Base-by-base conservation (phyloP, 495 filamentous ascomycete species). In the Cudoniella acicularis region DNA sequence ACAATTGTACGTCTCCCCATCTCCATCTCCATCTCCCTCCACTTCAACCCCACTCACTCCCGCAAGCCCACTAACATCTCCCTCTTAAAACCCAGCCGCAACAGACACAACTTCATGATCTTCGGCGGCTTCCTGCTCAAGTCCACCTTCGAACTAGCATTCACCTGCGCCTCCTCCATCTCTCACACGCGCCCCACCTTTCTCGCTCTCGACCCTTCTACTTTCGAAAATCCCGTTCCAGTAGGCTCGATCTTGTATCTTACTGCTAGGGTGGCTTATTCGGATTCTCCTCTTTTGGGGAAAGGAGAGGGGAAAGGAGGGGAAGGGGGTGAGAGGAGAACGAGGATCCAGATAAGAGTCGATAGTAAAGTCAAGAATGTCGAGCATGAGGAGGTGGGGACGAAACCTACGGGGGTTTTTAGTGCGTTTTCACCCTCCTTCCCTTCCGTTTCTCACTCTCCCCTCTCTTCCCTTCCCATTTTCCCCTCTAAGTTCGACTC, bases 61-160 rank as follows among this genome's bases (percentile, higher is more conserved):
- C n/a, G n/a, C n/a, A n/a, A n/a, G n/a, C n/a, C n/a, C n/a, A n/a
- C n/a, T n/a, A n/a, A n/a, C n/a, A n/a, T 8, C 16, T 41, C 16
- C 36, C 36, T 41, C 8, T 9, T 41, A 41, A 41, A 41, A 9
- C 36, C 36, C 18, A 48, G 21, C 30, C 85, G 90, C 30, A 93
- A 93, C 70, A 77, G 89, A 2, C 89, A 93, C 73, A 87, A 89
- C 64, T 92, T 91, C 75, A 92, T 91, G 89, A 91, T 95, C 51
- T 95, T 93, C 66, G 90, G 90, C 21, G 90, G 90, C 18, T 92
- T 90, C 70, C 82, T 93, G 0, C 77, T 95, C 0, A 91, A 91
- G 68, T 83, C 87, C 60, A 87, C 87, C 2, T 92, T 92, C 65
- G 90, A 95, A 71, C 79, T 95, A 1, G 89, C 90, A n/a, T 95